phyloP scores from a whole-genome alignment of 2,329 filamentous ascomycete genomes.

The Atkinsonella hypoxylon region DNA sequence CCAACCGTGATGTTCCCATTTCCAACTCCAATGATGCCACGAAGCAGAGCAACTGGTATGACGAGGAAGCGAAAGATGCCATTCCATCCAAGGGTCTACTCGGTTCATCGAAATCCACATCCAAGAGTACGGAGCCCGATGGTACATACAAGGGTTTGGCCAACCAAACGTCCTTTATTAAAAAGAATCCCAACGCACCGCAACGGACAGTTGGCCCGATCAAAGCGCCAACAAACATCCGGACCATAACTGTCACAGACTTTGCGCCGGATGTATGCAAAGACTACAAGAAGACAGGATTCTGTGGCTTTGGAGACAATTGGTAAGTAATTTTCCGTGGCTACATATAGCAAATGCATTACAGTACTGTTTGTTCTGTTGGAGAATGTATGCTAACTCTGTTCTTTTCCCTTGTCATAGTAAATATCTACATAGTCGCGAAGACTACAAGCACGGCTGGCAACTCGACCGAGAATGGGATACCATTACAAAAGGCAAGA shows the following conservation, averaged over 20 bases:
- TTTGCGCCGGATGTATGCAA: slow-evolving; percentile 92
- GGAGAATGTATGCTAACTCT: slow-evolving; percentile 1
- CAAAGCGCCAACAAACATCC: slow-evolving; percentile 79
- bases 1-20: slow-evolving; percentile 51
- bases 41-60: slow-evolving; percentile 81
- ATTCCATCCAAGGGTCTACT: slow-evolving; percentile 42
- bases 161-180: slow-evolving; percentile 62
- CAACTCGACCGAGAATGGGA: slow-evolving; percentile 95
- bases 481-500: slow-evolving; percentile 60
- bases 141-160: slow-evolving; percentile 69
- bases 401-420: background rate
- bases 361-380: background rate
- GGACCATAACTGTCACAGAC: slow-evolving; percentile 81
- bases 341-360: background rate
- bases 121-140: slow-evolving; percentile 31
- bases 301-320: slow-evolving; percentile 28
- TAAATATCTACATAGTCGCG: slow-evolving; percentile 66
- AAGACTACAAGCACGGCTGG: slow-evolving; percentile 86
- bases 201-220: slow-evolving; percentile 66
- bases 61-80: slow-evolving; percentile 48
- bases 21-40: slow-evolving; percentile 74
- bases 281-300: slow-evolving; percentile 73
- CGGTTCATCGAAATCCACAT: slow-evolving; percentile 37
- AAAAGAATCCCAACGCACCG: slow-evolving; percentile 67
- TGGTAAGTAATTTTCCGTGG: slow-evolving; percentile 16